Evolutionary conservation across 2,329 filamentous ascomycete genomes (phyloP), one percentile per base, ranked within the genome.

Genomic region (Fusarium pseudocircinatum): DNA sequence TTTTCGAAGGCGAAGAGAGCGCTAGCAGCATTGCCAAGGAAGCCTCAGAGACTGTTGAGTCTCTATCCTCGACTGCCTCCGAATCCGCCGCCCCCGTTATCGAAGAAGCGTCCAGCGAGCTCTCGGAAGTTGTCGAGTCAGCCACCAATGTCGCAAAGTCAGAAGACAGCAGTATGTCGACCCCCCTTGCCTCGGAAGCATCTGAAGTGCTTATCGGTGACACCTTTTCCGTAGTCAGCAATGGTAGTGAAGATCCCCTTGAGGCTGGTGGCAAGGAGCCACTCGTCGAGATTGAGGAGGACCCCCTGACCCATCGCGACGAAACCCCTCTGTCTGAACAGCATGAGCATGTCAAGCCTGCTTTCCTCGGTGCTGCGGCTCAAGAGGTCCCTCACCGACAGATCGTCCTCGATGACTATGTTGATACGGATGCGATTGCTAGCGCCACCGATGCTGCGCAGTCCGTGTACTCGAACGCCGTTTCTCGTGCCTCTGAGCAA

Each of bases 401-500:
- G 64, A 84, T 85, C 18, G 83, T 89, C n/a, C 73, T 89, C 26
- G 87, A 88, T 16, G 85, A 87, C 14, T 84, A 87, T 46, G 78
- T 81, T 6, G 80, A 82, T 49, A 77, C 81, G 2, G 81, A 85
- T 40, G 50, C 69, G 7, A 63, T 80, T 24, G 80, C 81, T 4
- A 83, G 79, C 64, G 82, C 84, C 58, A 83, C 83, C 6, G 80
- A 82, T 30, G 84, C 86, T 22, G 86, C 87, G 9, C 84, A 87
- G 67, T 86, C 87, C 12, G 89, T 87, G 13, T 95, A 94, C 80
- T 88, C 87, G 14, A 87, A 87, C 30, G 93, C 93, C 26, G 81
- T 93, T 15, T 88, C 88, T 47, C 84, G 87, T 44, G 93, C 93
- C 8, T 89, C 90, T n/a, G 86, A 89, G 44, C 90, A 92, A 60